phyloP scores from a whole-genome alignment of 441 rosid genomes.

The Aquilaria agallochum region DNA sequence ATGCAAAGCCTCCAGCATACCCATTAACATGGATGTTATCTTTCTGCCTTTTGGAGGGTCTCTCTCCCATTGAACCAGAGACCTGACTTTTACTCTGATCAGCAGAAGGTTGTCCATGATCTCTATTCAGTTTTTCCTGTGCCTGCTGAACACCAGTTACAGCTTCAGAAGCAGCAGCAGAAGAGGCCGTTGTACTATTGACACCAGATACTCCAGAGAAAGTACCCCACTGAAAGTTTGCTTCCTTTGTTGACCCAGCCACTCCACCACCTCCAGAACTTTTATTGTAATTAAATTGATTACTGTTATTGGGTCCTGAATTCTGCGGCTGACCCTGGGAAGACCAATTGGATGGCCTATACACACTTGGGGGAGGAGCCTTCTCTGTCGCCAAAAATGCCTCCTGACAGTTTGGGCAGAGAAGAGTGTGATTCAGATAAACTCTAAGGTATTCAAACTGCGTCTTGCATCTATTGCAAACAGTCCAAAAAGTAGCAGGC shows the following conservation, averaged over 20 bases:
- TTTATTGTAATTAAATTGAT: constrained; percentile 24
- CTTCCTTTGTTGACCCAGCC: constrained; percentile 21
- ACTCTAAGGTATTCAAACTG: constrained; percentile 77
- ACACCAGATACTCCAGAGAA: constrained; percentile 32
- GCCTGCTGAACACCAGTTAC: constrained; percentile 39
- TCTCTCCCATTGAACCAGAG: constrained; percentile 31
- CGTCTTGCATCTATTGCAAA: constrained; percentile 65
- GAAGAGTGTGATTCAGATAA: constrained; percentile 72
- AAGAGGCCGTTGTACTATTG: constrained; percentile 19
- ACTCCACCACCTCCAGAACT: constrained; percentile 20
- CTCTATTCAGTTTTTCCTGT: constrained; percentile 46
- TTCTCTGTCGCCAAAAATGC: constrained; percentile 71
- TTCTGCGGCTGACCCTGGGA: constrained; percentile 41
- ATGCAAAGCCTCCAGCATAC: constrained; percentile 24
- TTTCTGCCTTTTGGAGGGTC: constrained; percentile 30
- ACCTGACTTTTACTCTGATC: constrained; percentile 22
- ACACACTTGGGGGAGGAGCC: constrained; percentile 49
- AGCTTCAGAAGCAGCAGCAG: constrained; percentile 32
- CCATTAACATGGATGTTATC: constrained; percentile 27
- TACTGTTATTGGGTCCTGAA: constrained; percentile 36
- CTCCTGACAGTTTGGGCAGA: constrained; percentile 71
- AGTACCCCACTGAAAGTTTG: constrained; percentile 32
- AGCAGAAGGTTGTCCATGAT: constrained; percentile 44
- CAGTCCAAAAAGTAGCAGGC: constrained; percentile 83
- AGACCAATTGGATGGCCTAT: constrained; percentile 32